Conservation (phyloP, 495 filamentous ascomycete species). For the Penicillium robsamsonii region DNA sequence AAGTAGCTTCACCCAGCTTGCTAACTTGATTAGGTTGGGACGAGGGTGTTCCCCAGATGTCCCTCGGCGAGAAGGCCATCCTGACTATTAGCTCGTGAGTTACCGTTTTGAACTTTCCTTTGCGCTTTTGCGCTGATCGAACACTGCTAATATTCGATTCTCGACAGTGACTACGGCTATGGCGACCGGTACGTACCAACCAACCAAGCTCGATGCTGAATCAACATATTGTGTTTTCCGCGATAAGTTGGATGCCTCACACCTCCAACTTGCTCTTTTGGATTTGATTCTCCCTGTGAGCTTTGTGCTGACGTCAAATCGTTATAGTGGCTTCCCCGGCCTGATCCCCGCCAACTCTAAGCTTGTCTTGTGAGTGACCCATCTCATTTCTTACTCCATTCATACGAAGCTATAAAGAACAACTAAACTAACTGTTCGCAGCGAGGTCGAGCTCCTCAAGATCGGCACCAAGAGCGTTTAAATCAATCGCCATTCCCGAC, state of each 20-base stretch:
- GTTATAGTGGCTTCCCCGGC: conserved; percentile 47
- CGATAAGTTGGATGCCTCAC: not conserved
- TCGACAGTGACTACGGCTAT: conserved; percentile 70
- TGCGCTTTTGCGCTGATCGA: not conserved
- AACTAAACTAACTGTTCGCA: conserved; percentile 20
- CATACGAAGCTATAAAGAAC: not conserved
- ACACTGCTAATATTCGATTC: conserved; percentile 23
- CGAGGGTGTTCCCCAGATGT: conserved; percentile 76
- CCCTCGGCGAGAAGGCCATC: conserved; percentile 75
- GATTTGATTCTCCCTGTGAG: not conserved
- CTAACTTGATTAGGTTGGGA: conserved; percentile 67
- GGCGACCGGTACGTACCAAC: conserved; percentile 57
- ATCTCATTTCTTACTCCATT: not conserved
- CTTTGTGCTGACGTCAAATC: not conserved
- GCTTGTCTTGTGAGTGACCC: conserved; percentile 52
- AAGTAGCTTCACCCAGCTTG: not conserved
- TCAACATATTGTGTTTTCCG: not conserved
- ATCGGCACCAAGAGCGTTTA: conserved; percentile 38
- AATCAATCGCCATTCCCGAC: not conserved
- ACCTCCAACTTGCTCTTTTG: not conserved
- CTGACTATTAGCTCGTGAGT: conserved; percentile 74
- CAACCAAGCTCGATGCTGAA: not conserved
- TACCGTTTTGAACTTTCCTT: not conserved
- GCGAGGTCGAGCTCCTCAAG: conserved; percentile 45
- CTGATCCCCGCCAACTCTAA: conserved; percentile 52